Evolutionary conservation across 2,329 filamentous ascomycete genomes (phyloP).

Genomic region (Fusarium liriodendri): DNA sequence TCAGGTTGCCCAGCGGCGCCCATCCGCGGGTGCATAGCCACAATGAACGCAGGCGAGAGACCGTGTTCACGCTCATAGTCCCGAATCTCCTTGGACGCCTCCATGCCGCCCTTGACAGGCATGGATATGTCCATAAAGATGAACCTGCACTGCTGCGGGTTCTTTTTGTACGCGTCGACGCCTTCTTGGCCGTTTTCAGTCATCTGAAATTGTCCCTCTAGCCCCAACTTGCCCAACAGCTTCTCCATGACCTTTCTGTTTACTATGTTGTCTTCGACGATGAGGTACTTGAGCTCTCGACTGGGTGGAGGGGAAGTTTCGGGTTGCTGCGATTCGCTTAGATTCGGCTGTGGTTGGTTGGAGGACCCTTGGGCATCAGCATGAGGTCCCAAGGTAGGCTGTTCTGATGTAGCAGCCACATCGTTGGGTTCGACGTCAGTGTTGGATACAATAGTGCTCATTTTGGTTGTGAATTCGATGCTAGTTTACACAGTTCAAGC

Average conservation of each 20-base stretch:
- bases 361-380: not conserved
- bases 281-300: not conserved
- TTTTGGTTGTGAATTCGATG: not conserved
- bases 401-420: not conserved
- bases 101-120: not conserved
- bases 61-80: not conserved
- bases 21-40: not conserved
- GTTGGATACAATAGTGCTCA: not conserved
- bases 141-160: not conserved
- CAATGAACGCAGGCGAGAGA: not conserved
- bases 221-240: not conserved
- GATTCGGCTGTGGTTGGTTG: not conserved
- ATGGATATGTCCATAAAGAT: not conserved
- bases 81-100: not conserved
- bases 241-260: not conserved
- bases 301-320: not conserved
- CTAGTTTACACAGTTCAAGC: not conserved
- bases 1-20: rapidly evolving
- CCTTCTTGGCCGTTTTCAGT: not conserved
- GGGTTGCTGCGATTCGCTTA: not conserved
- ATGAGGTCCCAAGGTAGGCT: not conserved
- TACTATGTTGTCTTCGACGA: not conserved
- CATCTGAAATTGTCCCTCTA: not conserved
- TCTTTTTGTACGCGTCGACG: not conserved
- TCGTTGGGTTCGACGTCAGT: not conserved